Evolutionary conservation across 202 grass and related monocot species (phyloP).

Genomic region (Cymbopogon flexuosus): DNA sequence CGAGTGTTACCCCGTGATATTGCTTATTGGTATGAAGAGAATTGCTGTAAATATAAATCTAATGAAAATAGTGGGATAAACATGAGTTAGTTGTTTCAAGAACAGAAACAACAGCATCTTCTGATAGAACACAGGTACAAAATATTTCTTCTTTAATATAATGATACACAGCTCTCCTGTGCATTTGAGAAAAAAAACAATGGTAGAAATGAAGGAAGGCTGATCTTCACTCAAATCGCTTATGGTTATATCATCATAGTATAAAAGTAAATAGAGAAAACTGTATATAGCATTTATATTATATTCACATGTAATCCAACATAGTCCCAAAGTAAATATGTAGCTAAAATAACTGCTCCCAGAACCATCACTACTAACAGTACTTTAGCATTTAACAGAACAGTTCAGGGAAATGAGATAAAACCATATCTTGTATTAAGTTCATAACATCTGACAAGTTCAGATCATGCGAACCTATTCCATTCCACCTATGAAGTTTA

Average conservation of each 20-base stretch:
- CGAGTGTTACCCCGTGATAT: background rate
- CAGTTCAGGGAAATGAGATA: background rate
- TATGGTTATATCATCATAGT: background rate
- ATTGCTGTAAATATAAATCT: background rate
- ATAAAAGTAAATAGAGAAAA: background rate
- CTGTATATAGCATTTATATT: background rate
- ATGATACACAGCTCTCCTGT: background rate
- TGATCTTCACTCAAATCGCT: background rate
- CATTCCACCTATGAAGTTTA: background rate
- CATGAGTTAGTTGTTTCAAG: background rate
- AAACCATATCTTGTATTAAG: background rate
- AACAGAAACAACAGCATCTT: slow-evolving; percentile 18
- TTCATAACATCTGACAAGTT: background rate
- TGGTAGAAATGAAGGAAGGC: background rate
- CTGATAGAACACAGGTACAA: background rate
- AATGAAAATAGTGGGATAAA: slow-evolving; percentile 10
- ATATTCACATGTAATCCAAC: background rate
- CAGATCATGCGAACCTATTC: background rate
- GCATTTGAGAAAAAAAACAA: background rate
- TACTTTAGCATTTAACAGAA: background rate
- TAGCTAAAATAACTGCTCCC: background rate
- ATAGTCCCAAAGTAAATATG: background rate
- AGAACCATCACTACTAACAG: background rate
- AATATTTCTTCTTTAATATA: background rate
- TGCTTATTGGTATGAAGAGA: background rate